Evolutionary conservation across 768 basidiomycete genomes (phyloP).

Genomic region (Rhodotorula taiwanensis): DNA sequence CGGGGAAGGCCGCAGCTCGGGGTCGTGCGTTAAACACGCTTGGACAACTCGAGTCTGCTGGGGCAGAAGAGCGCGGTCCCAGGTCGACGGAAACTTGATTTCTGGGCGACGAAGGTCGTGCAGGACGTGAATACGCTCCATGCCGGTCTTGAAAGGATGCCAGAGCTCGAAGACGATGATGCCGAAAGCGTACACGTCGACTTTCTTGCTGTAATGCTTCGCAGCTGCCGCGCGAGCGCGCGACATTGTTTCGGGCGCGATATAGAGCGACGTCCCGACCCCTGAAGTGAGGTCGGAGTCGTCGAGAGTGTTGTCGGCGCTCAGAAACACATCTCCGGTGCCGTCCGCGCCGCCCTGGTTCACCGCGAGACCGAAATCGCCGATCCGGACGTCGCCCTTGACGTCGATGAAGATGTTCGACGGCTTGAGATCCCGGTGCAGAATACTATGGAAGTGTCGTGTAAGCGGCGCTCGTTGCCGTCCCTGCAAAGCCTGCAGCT

Average conservation of each 20-base stretch:
- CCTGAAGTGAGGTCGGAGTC: constrained; percentile 36
- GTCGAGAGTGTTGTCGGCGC: constrained; percentile 27
- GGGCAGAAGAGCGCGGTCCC: constrained; percentile 31
- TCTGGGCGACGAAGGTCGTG: constrained; percentile 39
- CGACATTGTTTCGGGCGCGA: constrained; percentile 37
- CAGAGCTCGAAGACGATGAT: constrained; percentile 38
- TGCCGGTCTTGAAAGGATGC: constrained; percentile 39
- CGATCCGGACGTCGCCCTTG: constrained; percentile 36
- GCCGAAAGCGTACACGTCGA: constrained; percentile 40
- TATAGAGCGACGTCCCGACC: constrained; percentile 40
- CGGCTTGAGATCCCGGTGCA: constrained; percentile 40
- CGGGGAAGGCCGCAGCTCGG: constrained; percentile 39
- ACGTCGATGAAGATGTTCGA: constrained; percentile 38
- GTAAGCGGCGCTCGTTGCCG: no score
- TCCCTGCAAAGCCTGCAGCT: not conserved
- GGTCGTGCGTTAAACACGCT: constrained; percentile 40
- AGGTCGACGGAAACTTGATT: constrained; percentile 39
- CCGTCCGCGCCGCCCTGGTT: constrained; percentile 24
- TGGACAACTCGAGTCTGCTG: constrained; percentile 41
- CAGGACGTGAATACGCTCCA: constrained; percentile 43
- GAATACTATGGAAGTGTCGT: constrained; percentile 22
- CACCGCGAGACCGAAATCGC: constrained; percentile 37
- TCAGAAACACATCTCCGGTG: constrained; percentile 24
- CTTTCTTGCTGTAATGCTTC: constrained; percentile 38
- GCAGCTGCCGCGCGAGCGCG: constrained; percentile 19